Conservation (phyloP, 2,329 filamentous ascomycete genomes). For the Kalmusia sp. region DNA sequence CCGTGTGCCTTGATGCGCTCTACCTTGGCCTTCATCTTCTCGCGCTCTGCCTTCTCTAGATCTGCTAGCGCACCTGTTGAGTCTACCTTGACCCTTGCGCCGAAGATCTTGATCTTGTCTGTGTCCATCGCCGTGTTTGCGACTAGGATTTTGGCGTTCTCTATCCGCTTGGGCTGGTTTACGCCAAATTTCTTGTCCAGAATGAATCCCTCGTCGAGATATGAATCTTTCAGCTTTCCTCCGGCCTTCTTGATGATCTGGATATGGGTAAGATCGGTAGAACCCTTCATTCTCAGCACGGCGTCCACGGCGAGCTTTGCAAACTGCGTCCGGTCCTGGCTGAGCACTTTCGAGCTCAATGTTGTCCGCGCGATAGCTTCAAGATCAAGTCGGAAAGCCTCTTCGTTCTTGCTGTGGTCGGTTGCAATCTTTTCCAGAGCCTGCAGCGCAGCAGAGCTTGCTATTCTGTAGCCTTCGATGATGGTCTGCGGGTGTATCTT, state of each 20-base stretch:
- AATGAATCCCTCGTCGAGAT: conserved; percentile 97
- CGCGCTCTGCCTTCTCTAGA: conserved; percentile 94
- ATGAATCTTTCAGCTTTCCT: conserved; percentile 96
- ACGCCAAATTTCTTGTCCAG: conserved; percentile 99
- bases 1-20: conserved; percentile 98
- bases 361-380: conserved; percentile 92
- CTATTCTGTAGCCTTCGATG: conserved; percentile 98
- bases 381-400: conserved; percentile 88
- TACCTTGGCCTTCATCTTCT: conserved; percentile 99
- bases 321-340: conserved; percentile 93
- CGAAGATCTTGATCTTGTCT: conserved; percentile 99
- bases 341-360: conserved; percentile 94
- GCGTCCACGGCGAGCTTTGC: conserved; percentile 88
- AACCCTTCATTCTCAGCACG: conserved; percentile 86
- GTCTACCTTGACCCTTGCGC: conserved; percentile 93
- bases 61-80: conserved; percentile 98
- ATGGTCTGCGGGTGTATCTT: conserved; percentile 99
- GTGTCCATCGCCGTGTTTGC: conserved; percentile 99
- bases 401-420: conserved; percentile 84
- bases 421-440: conserved; percentile 85
- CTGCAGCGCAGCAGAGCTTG: conserved; percentile 83
- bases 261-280: conserved; percentile 94
- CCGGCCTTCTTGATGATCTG: conserved; percentile 99
- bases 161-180: conserved; percentile 95
- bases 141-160: conserved; percentile 97